Conservation (phyloP, 306 rosid species). For the Alnus glutinosa region DNA sequence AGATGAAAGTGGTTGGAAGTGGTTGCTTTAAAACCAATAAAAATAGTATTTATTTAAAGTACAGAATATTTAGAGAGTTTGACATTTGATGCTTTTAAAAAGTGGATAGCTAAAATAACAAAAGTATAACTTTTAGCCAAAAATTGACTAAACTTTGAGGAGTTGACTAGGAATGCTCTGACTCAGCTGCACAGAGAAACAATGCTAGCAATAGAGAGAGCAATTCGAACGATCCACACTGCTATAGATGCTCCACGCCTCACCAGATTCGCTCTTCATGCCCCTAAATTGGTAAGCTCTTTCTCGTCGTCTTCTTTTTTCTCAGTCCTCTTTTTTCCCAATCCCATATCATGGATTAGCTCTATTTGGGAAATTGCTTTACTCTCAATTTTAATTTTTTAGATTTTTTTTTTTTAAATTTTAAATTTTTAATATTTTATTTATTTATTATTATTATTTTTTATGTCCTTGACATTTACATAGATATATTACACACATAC, state of each 20-base stretch:
- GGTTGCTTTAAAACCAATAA: too few species aligned
- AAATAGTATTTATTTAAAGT: too few species aligned
- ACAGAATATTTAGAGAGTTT: too few species aligned
- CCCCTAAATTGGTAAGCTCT: constrained; percentile 63
- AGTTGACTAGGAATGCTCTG: not conserved
- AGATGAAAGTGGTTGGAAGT: too few species aligned
- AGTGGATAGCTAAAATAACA: too few species aligned
- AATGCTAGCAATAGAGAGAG: constrained; percentile 34
- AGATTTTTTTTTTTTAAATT: not conserved
- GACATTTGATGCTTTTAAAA: too few species aligned
- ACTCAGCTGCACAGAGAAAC: not conserved
- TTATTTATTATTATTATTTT: too few species aligned
- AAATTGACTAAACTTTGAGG: too few species aligned
- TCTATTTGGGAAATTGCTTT: not conserved
- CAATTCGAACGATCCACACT: constrained; percentile 52
- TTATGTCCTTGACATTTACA: not conserved
- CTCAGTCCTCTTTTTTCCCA: not conserved
- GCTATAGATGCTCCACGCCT: constrained; percentile 52
- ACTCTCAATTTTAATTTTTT: not conserved
- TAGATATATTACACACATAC: too few species aligned
- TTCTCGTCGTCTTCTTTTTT: not conserved
- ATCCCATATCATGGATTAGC: not conserved
- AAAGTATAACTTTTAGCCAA: not conserved
- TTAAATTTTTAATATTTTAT: too few species aligned
- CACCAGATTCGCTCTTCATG: constrained; percentile 63